Evolutionary conservation across 306 rosid genomes (phyloP).

Genomic region (Heteromeles arbutifolia): DNA sequence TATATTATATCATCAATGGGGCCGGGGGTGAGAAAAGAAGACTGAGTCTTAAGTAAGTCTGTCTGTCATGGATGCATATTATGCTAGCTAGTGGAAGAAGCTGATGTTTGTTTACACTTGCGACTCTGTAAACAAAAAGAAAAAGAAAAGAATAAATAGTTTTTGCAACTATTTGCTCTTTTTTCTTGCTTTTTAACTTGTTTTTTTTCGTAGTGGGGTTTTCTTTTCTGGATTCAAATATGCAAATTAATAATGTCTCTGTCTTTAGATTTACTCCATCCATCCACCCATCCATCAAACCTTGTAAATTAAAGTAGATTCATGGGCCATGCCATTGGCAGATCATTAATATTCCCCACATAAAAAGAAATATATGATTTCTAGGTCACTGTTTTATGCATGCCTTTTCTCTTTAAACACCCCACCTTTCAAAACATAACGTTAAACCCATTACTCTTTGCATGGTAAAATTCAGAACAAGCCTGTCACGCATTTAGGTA

Average conservation of each 20-base stretch:
- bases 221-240: conserved; percentile 32
- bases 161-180: conserved; percentile 24
- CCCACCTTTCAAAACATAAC: conserved; percentile 29
- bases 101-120: conserved; percentile 61
- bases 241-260: conserved; percentile 49
- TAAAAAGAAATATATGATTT: conserved; percentile 39
- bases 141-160: conserved; percentile 33
- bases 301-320: conserved; percentile 51
- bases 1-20: conserved; percentile 25
- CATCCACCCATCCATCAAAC: conserved; percentile 22
- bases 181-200: conserved; percentile 14
- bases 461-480: conserved; percentile 43
- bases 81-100: conserved; percentile 44
- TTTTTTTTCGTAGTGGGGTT: conserved; percentile 35
- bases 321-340: conserved; percentile 19
- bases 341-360: conserved; percentile 48
- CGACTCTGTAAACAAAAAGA: not conserved
- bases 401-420: conserved; percentile 45
- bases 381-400: conserved; percentile 36
- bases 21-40: conserved; percentile 25
- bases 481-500: not conserved
- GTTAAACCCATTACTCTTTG: conserved; percentile 28
- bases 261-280: conserved; percentile 54
- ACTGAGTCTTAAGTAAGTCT: conserved; percentile 23
- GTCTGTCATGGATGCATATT: conserved; percentile 34